Conservation (phyloP, 1,139 yeast species). For the Blastobotrys raffinosifermentans region DNA sequence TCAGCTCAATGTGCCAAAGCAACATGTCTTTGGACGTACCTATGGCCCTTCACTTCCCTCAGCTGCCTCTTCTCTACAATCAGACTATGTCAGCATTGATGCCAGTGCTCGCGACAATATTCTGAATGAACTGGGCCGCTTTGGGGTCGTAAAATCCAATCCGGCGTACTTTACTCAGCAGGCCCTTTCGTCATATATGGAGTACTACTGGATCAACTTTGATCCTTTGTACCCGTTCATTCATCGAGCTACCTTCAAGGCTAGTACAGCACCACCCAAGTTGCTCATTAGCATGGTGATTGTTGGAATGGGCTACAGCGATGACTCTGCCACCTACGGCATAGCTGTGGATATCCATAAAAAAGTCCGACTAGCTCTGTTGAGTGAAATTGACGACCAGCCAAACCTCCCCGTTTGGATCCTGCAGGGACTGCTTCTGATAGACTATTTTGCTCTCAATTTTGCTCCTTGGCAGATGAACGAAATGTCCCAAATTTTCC, state of each 20-base stretch:
- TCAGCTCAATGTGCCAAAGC: constrained; percentile 8
- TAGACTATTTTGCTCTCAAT: constrained; percentile 26
- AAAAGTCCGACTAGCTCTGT: constrained; percentile 22
- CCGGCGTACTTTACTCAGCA: constrained; percentile 16
- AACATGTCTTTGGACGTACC: constrained; percentile 13
- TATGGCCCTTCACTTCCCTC: constrained; percentile 3
- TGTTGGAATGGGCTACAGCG: constrained; percentile 34
- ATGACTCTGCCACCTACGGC: constrained; percentile 22
- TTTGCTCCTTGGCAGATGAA: constrained; percentile 28
- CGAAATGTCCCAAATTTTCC: constrained; percentile 31
- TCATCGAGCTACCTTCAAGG: constrained; percentile 32
- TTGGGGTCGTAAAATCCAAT: constrained; percentile 15
- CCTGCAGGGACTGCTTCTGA: constrained; percentile 25
- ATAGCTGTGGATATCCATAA: constrained; percentile 24
- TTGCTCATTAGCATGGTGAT: constrained; percentile 31
- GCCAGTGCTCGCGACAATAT: constrained; percentile 8
- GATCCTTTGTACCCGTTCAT: constrained; percentile 34
- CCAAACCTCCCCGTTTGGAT: constrained; percentile 27
- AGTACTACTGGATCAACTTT: constrained; percentile 32
- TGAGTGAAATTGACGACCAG: constrained; percentile 24
- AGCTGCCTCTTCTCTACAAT: not conserved
- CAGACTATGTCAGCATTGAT: constrained; percentile 9
- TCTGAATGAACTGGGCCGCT: constrained; percentile 14
- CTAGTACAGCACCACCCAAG: constrained; percentile 25
- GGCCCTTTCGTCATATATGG: constrained; percentile 21